Percentiles rank a stretch among this genome's conserved stretches.
phyloP scores from a whole-genome alignment of 306 rosid genomes.

The Trifolium fragiferum region DNA sequence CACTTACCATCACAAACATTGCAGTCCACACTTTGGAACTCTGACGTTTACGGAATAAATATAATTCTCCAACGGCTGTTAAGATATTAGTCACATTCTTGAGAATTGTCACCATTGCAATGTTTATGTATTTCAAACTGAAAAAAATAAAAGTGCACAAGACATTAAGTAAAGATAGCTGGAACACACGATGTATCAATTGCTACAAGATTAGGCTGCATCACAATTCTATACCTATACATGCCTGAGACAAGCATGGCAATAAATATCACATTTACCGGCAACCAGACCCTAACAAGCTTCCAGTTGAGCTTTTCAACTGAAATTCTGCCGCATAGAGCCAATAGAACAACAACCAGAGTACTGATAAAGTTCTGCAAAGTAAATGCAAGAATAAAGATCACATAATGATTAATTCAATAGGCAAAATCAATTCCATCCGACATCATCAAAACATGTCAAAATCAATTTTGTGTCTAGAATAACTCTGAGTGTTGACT shows the following conservation, averaged over 20 bases:
- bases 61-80: constrained; percentile 88
- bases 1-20: constrained; percentile 78
- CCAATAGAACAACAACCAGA: constrained; percentile 68
- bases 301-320: constrained; percentile 80
- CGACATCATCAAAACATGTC: no score
- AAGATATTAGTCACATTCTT: constrained; percentile 86
- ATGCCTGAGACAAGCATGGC: constrained; percentile 94
- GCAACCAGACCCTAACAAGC: constrained; percentile 84
- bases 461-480: no score
- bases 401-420: neutral
- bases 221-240: constrained; percentile 66
- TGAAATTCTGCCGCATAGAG: constrained; percentile 57
- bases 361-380: constrained; percentile 83
- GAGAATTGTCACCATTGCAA: constrained; percentile 97
- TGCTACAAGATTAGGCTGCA: constrained; percentile 3
- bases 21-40: constrained; percentile 87
- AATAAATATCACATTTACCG: constrained; percentile 84
- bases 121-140: constrained; percentile 86
- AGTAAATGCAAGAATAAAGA: constrained; percentile 27
- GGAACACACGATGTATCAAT: constrained; percentile 18
- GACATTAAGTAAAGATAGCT: constrained; percentile 25
- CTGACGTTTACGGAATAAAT: constrained; percentile 75
- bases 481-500: no score
- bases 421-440: no score
- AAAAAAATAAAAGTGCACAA: constrained; percentile 33